Evolutionary conservation across 345 rosid genomes (phyloP), one percentile per base, ranked within the genome.

Genomic region (Arabidopsis suecica): DNA sequence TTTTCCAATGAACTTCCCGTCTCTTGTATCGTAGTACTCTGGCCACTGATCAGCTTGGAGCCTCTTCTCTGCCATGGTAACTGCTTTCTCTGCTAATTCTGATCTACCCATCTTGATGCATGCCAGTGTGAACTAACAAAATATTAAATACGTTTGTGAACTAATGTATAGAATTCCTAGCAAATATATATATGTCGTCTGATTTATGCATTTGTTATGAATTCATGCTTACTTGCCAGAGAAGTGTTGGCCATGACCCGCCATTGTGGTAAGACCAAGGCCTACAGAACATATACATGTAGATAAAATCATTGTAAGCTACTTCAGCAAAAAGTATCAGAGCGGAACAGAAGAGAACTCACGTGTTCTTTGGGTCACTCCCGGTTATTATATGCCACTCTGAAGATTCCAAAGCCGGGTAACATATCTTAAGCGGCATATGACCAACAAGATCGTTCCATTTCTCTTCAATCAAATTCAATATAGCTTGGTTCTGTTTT

Each of bases 221-320:
- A 28, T n/a, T 49, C 8, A 40, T 55, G 55, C 87, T 79, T 81
- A 91, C 97, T 87, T 93, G 97, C 98, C 97, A 91, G 10, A 94
- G 87, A 30, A 94, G 89, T 49, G 97, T 90, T 13, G 98, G 98
- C 98, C 96, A 94, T n/a, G 96, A 90, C 63, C 96, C 95, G 51
- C 82, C 95, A 79, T 94, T 94, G 80, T 94, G 98, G 76, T 94
- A 94, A 42, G 97, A 94, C 97, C 98, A 94, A 54, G 97, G 95
- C 78, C 96, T 90, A 84, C 81, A 84, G 30, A 65, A 79, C 9
- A 47, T 3, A 30, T 2, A 49, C 2, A 66, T 18, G 18, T 10
- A 41, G 62, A 50, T 28, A 9, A 55, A 36, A 25, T 38, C 8
- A 71, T 63, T 5, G 51, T 37, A 20, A 58, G 50, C 16, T 70